These are phyloP conservation scores for Salix koriyanagi DNA, from an alignment of 345 rosid species.

Conservation along the genomic window DNA sequence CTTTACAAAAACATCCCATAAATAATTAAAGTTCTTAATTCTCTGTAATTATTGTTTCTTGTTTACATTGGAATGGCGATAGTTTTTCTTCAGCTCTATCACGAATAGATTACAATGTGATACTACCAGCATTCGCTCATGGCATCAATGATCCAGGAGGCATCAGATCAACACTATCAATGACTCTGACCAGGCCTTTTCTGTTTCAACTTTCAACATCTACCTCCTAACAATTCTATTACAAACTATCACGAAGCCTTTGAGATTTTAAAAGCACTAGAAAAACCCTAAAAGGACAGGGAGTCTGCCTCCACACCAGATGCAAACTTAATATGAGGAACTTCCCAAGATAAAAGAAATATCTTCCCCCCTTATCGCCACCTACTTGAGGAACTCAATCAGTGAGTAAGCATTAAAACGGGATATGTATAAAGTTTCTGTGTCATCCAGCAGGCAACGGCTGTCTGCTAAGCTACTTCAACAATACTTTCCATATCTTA, in stretches of 20 bases:
- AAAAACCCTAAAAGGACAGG: background rate
- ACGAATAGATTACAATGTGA: constrained; percentile 1
- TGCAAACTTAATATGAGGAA: constrained; percentile 13
- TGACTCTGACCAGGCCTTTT: background rate
- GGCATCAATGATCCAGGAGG: background rate
- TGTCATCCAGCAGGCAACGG: constrained; percentile 1
- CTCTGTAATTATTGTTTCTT: constrained; percentile 9
- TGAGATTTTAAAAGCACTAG: background rate
- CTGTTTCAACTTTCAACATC: constrained; percentile 4
- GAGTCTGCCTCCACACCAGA: background rate
- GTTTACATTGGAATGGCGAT: background rate
- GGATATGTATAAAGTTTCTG: background rate
- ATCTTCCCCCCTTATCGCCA: constrained; percentile 21
- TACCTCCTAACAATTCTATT: constrained; percentile 1
- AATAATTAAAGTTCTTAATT: constrained; percentile 17
- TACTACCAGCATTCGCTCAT: background rate
- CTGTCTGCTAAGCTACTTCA: constrained; percentile 41
- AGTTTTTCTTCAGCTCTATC: background rate
- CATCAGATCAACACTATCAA: constrained; percentile 5
- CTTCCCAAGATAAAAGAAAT: constrained; percentile 17
- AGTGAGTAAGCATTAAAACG: background rate
- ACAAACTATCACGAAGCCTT: background rate
- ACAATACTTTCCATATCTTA: constrained; percentile 70
- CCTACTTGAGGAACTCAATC: constrained; percentile 20
- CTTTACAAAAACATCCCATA: background rate